Evolutionary conservation across 2,329 filamentous ascomycete species (phyloP).

Genomic region (Thielaviopsis populi): DNA sequence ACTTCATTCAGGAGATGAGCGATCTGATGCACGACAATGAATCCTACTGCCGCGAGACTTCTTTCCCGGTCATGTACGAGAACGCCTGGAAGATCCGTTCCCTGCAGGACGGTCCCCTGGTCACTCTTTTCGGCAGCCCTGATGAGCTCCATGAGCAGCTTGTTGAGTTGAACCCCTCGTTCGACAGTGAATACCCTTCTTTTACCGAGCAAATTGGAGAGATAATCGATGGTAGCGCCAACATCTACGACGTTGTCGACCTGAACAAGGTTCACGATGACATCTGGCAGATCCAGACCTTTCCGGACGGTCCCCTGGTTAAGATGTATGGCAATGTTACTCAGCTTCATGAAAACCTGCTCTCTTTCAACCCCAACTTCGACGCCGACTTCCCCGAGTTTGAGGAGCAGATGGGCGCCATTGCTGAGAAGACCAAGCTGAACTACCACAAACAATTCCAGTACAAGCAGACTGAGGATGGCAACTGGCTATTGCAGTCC

Average conservation of each 20-base stretch:
- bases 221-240: neutral
- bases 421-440: neutral
- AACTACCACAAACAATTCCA: neutral
- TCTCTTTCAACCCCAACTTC: constrained; percentile 18
- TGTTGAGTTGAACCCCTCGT: constrained; percentile 18
- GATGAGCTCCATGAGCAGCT: constrained; percentile 18
- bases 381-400: constrained; percentile 17
- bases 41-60: neutral
- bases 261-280: neutral
- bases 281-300: constrained; percentile 18
- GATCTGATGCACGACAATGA: neutral
- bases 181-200: constrained; percentile 17
- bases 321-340: constrained; percentile 18
- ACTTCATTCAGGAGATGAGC: constrained; percentile 6
- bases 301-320: constrained; percentile 15
- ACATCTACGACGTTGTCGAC: neutral
- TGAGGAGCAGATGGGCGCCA: constrained; percentile 12
- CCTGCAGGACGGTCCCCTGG: constrained; percentile 13
- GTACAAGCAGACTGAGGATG: neutral
- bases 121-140: constrained; percentile 18
- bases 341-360: constrained; percentile 18
- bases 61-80: neutral
- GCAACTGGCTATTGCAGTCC: constrained; percentile 18
- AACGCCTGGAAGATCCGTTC: constrained; percentile 18
- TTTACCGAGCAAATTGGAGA: constrained; percentile 7